These are phyloP conservation scores for Penicillium tannophilum DNA, from an alignment of 495 filamentous ascomycete genomes.

Conservation along the genomic window DNA sequence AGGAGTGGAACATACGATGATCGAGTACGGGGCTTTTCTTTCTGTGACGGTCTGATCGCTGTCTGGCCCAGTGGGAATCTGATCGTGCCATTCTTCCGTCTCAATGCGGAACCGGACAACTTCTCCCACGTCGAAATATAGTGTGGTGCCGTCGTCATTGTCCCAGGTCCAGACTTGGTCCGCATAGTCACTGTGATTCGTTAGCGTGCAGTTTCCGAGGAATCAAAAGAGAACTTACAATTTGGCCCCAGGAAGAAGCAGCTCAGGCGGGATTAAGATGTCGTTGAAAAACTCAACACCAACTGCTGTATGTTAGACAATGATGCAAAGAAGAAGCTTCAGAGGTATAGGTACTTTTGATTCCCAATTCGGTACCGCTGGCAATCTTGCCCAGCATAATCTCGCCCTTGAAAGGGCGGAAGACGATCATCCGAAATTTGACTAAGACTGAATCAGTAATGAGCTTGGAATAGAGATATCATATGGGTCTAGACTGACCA, in stretches of 20 bases:
- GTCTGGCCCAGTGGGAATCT: conserved; percentile 70
- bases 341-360: conserved; percentile 60
- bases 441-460: conserved; percentile 51
- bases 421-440: conserved; percentile 89
- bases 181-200: conserved; percentile 55
- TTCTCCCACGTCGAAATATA: conserved; percentile 88
- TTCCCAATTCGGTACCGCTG: conserved; percentile 68
- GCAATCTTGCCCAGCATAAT: conserved; percentile 80
- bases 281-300: conserved; percentile 89
- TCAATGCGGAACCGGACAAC: conserved; percentile 82
- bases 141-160: conserved; percentile 63
- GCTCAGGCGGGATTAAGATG: conserved; percentile 71
- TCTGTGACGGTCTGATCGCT: conserved; percentile 50
- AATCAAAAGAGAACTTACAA: conserved; percentile 59
- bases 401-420: conserved; percentile 91
- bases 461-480: not conserved
- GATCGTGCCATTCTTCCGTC: conserved; percentile 84
- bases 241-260: conserved; percentile 68
- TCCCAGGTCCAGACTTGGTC: conserved; percentile 85
- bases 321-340: not conserved
- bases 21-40: conserved; percentile 64
- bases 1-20: conserved; percentile 54
- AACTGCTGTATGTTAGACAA: conserved; percentile 50
- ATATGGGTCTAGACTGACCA: conserved; percentile 48
- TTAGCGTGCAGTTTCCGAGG: conserved; percentile 26